Evolutionary conservation across 1,284 basidiomycete species (phyloP), one percentile per base, ranked within the genome.

Genomic region (Trametes hirsuta): DNA sequence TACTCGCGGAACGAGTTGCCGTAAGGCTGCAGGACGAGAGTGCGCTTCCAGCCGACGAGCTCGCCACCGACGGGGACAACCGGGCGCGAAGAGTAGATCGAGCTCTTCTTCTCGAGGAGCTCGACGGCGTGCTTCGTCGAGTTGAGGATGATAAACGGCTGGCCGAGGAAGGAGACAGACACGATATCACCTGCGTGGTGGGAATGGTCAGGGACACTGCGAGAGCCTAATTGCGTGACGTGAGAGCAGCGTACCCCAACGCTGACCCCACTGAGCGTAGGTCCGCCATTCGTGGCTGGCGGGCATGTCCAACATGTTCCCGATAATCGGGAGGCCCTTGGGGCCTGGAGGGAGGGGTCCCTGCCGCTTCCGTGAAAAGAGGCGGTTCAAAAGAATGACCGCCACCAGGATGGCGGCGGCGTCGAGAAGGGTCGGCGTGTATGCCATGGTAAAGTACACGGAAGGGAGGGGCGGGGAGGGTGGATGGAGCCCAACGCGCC

Each of bases 21-120:
- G 67, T 88, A 88, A 25, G 80, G 84, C 47, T 83, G 74, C 55
- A 90, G 79, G 15, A 81, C 85, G 34, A 88, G 76, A 0, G 83
- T 82, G 59, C 86, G 77, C 62, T 84, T 84, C 87, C 87, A 90
- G 44, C 87, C 87, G 25, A 86, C 79, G 14, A 89, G 79, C 69
- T 90, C 85, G 52, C 70, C 68, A 25, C 65, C 66, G 69, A 77
- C 72, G 6, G 61, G 53, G 47, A 76, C 61, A 35, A 75, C 73
- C 0, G 88, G 87, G n/a, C 88, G 81, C 65, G 87, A 85, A 6
- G 88, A 89, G 71, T 89, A 90, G 53, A 84, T 82, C n/a, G 81
- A 75, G 58, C 84, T 84, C 67, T 86, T 85, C 74, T 85, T 87
- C 70, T 90, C 86, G 47, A 91, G 78, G 72, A 91, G 77, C 44